phyloP scores from a whole-genome alignment of 805 yeast species.

The Yarrowia keelungensis region DNA sequence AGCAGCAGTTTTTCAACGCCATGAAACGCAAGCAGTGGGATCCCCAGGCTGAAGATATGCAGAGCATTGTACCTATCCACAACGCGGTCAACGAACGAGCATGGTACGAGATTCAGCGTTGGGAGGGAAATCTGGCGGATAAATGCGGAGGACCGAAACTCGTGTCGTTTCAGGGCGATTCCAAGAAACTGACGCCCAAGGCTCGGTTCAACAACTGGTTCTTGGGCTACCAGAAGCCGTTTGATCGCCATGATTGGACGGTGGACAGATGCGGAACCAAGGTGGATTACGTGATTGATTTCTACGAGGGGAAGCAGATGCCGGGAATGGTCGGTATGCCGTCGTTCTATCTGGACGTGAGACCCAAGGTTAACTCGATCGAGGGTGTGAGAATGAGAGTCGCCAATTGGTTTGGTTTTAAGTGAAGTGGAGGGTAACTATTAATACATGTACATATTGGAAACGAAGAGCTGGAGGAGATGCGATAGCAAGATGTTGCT shows the following conservation, averaged over 20 bases:
- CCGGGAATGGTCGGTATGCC: slow-evolving; percentile 57
- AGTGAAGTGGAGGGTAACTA: neutral
- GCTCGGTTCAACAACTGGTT: slow-evolving; percentile 72
- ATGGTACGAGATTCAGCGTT: slow-evolving; percentile 79
- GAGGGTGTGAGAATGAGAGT: slow-evolving; percentile 83
- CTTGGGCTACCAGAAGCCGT: slow-evolving; percentile 76
- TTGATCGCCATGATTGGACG: slow-evolving; percentile 96
- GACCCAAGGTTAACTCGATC: slow-evolving; percentile 84
- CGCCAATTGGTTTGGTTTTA: slow-evolving; percentile 57
- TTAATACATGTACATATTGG: neutral
- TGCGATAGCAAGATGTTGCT: neutral
- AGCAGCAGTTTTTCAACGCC: slow-evolving; percentile 91
- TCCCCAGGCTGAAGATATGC: slow-evolving; percentile 84
- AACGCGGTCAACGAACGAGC: slow-evolving; percentile 92
- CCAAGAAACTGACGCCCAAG: slow-evolving; percentile 83
- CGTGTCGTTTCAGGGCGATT: slow-evolving; percentile 88
- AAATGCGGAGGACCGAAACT: slow-evolving; percentile 84
- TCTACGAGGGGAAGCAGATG: slow-evolving; percentile 68
- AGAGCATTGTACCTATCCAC: slow-evolving; percentile 90
- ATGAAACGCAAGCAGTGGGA: slow-evolving; percentile 91
- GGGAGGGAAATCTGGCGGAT: slow-evolving; percentile 63
- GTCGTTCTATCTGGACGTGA: slow-evolving; percentile 80
- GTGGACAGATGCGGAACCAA: slow-evolving; percentile 82
- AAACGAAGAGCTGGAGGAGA: neutral
- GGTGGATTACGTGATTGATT: slow-evolving; percentile 92